Conservation (phyloP, 2,329 filamentous ascomycete genomes). For the Xylaria sp. region DNA sequence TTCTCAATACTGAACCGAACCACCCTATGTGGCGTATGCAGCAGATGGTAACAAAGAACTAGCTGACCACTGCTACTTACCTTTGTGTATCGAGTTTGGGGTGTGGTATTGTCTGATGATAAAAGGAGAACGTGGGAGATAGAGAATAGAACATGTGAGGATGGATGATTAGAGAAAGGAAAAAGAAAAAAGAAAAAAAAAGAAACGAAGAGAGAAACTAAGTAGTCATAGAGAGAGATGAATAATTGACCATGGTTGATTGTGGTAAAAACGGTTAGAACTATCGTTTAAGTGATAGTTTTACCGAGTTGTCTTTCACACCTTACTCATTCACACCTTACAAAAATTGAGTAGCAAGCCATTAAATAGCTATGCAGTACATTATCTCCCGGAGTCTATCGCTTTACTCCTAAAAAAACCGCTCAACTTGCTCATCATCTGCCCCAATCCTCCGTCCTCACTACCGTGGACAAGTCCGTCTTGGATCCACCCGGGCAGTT, state of each 20-base stretch:
- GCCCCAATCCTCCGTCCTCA: constrained; percentile 63
- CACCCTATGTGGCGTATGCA: constrained; percentile 14
- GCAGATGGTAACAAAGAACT: background rate
- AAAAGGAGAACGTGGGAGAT: background rate
- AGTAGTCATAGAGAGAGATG: no score
- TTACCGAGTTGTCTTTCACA: background rate
- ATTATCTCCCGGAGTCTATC: constrained; percentile 21
- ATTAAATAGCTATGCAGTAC: background rate
- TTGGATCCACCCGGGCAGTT: constrained; percentile 90
- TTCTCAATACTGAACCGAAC: constrained; percentile 9
- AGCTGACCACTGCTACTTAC: constrained; percentile 9
- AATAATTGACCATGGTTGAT: no score
- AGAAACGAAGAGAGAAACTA: no score
- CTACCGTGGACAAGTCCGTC: constrained; percentile 69
- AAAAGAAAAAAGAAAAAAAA: background rate
- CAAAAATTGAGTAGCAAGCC: no score
- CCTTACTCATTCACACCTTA: background rate
- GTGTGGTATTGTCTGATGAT: background rate
- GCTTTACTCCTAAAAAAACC: constrained; percentile 70
- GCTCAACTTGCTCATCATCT: constrained; percentile 68
- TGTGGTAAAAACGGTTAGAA: background rate
- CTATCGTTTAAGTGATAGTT: background rate
- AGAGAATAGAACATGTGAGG: no score
- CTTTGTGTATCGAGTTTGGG: background rate
- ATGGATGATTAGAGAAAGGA: background rate